Base-by-base conservation (phyloP, 441 rosid species). In the Populus hybrid region DNA sequence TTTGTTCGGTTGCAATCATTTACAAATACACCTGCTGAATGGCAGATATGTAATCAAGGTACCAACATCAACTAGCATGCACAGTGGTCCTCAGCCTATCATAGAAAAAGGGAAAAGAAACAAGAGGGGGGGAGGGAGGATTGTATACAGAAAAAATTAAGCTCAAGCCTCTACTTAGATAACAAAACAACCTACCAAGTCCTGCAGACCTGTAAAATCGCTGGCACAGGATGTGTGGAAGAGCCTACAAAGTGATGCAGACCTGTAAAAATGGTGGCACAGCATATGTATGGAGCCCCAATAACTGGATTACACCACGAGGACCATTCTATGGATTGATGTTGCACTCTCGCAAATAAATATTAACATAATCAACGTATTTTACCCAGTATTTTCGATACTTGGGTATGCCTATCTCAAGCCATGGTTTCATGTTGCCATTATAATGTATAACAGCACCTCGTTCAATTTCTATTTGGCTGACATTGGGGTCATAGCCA, bases 351-450 rank as follows among this genome's bases (percentile, higher is more conserved):
- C 95, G 82, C 84, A 94, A 86, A 82, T 88, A 93, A 61, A 67
- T 56, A 23, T 88, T 87, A 77, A 90, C 91, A 71, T 92, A 94
- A 83, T 94, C 94, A 14, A 94, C 90, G 16, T 91, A 86, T 75
- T 93, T 95, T 18, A 88, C 76, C 99, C 99, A 95, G 78, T 85
- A 75, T 74, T 72, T 85, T 38, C 90, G 80, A 83, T 87, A 94
- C 84, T 89, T 94, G n/a, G 94, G 87, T 64, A 96, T 84, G 80
- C 92, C 94, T 35, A 94, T 93, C 87, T 96, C 99, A 74, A 96
- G 94, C 99, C 98, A 94, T 14, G 99, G 97, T 80, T 96, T 96
- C 89, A 93, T 84, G 90, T 96, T 96, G 36, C 99, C 99, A 70
- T 96, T 96, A 42, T 91, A 96, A 76, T 96, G 99, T 82, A 96